Base-by-base conservation (phyloP, 148 eudicot genomes). In the Fagopyrum homotropicum region DNA sequence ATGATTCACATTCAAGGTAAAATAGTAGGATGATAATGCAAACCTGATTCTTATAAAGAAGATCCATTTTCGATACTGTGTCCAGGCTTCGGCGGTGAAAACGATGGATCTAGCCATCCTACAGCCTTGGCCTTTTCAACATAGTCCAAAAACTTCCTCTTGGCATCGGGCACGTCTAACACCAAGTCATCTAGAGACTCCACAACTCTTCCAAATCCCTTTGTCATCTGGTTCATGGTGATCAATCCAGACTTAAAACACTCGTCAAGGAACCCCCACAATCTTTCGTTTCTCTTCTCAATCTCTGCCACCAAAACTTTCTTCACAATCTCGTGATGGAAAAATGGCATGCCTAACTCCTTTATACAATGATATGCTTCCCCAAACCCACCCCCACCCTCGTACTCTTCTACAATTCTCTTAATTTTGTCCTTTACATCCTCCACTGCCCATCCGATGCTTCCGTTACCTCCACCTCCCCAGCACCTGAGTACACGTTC, bases 311-410 rank as follows among this genome's bases (percentile, higher is more conserved):
- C 86, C 26, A 86, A 52, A 4, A 85, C 80, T 75, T 88, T 88
- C 76, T 88, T 88, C 30, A 88, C 91, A 60, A 88, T 81, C 70
- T 88, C 91, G 29, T 88, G 91, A 77, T 88, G 87, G 75, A 85
- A 88, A 60, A 85, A 88, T 0, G 89, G 89, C 87, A 84, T 81
- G 2, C 84, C 84, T 55, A 88, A 47, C 72, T 88, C 91, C 66
- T 86, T 85, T 77, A 88, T 85, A 69, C 91, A 88, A 52, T 80
- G 80, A 75, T 77, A 85, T 9, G 91, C 89, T 79, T 88, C 89
- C 30, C 75, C 70, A 76, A 80, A n/a, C 66, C 78, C 91, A 5
- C 91, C 91, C 57, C 91, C 91, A 61, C 87, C 79, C 54, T 88
- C 91, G 12, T 79, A 88, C 78, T 88, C 91, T 79, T 88, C 89